These are phyloP conservation scores for Leccinum pachyderme DNA, from an alignment of 1,284 basidiomycete genomes.

Conservation along the genomic window DNA sequence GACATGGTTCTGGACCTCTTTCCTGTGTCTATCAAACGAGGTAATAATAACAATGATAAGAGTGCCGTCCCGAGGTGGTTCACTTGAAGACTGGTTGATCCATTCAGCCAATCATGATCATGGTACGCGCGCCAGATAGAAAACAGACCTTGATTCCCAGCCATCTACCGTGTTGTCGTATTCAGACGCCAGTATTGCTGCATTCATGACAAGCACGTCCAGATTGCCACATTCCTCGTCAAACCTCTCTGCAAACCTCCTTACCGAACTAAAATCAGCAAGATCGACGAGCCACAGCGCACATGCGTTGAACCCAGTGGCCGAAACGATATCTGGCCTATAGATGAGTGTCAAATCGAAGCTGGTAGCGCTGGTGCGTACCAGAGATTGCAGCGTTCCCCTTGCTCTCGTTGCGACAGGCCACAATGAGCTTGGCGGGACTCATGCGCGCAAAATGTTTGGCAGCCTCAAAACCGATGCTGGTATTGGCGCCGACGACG, in stretches of 20 bases:
- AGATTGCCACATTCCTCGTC: slow-evolving; percentile 10
- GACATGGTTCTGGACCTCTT: slow-evolving; percentile 12
- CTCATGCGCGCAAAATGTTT: slow-evolving; percentile 45
- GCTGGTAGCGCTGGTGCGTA: slow-evolving; percentile 7
- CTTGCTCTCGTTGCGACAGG: slow-evolving; percentile 38
- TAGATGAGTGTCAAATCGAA: background rate
- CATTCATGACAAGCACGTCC: slow-evolving; percentile 26
- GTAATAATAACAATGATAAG: slow-evolving; percentile 17
- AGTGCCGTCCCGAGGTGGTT: slow-evolving; percentile 23
- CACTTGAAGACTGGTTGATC: slow-evolving; percentile 20
- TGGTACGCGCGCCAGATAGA: background rate
- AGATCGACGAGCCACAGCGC: slow-evolving; percentile 16
- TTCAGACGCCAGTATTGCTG: slow-evolving; percentile 3
- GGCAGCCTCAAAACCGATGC: slow-evolving; percentile 43
- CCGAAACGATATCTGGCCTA: slow-evolving; percentile 10
- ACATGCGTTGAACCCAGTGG: slow-evolving; percentile 10
- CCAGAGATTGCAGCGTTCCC: slow-evolving; percentile 35
- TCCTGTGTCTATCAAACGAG: slow-evolving; percentile 16
- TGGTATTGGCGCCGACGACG: slow-evolving; percentile 41
- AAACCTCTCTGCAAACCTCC: slow-evolving; percentile 15
- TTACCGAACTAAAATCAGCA: slow-evolving; percentile 19
- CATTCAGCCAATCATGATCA: background rate
- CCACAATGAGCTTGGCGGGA: slow-evolving; percentile 39
- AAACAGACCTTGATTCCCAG: slow-evolving; percentile 19
- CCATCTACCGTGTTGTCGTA: slow-evolving; percentile 16